These are phyloP conservation scores for Pythium brassicae DNA, from an alignment of 352 stramenopile species.

Conservation along the genomic window DNA sequence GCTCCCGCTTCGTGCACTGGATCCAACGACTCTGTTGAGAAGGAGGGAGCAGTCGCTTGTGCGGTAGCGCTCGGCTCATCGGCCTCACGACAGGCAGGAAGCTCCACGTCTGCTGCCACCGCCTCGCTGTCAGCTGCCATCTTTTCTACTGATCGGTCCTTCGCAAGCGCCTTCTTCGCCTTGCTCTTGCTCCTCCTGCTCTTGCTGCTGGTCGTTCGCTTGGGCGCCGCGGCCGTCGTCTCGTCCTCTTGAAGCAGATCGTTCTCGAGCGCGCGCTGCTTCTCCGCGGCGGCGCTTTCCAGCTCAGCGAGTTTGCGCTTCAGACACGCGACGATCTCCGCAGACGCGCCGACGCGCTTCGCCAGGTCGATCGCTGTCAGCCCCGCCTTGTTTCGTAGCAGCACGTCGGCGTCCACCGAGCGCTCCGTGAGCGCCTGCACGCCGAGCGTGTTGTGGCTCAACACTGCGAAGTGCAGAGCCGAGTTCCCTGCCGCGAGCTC, in stretches of 20 bases:
- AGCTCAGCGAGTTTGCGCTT: slow-evolving; percentile 13
- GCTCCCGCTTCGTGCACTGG: too few relatives aligned
- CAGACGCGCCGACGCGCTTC: slow-evolving; percentile 4
- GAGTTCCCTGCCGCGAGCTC: slow-evolving; percentile 50
- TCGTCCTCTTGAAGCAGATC: slow-evolving; percentile 1
- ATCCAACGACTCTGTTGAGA: neutral
- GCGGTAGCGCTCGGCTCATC: neutral
- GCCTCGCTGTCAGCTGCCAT: neutral
- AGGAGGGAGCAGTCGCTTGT: neutral
- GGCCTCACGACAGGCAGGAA: neutral
- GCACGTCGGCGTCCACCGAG: slow-evolving; percentile 1
- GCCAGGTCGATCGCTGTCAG: slow-evolving; percentile 12
- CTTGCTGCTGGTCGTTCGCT: slow-evolving; percentile 14
- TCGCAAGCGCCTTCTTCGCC: slow-evolving; percentile 24
- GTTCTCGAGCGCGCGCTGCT: neutral
- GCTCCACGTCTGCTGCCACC: neutral
- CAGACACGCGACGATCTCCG: slow-evolving; percentile 23
- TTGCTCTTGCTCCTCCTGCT: neutral
- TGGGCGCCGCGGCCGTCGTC: slow-evolving; percentile 6
- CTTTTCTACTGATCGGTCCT: neutral
- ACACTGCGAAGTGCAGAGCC: slow-evolving; percentile 69
- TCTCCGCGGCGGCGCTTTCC: slow-evolving; percentile 9
- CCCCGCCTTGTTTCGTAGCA: slow-evolving; percentile 17
- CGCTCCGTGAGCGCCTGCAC: slow-evolving; percentile 30
- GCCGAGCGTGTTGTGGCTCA: slow-evolving; percentile 48